These are phyloP conservation scores for Maudiozyma pseudohumilis DNA, from an alignment of 805 yeast genomes.

Conservation along the genomic window DNA sequence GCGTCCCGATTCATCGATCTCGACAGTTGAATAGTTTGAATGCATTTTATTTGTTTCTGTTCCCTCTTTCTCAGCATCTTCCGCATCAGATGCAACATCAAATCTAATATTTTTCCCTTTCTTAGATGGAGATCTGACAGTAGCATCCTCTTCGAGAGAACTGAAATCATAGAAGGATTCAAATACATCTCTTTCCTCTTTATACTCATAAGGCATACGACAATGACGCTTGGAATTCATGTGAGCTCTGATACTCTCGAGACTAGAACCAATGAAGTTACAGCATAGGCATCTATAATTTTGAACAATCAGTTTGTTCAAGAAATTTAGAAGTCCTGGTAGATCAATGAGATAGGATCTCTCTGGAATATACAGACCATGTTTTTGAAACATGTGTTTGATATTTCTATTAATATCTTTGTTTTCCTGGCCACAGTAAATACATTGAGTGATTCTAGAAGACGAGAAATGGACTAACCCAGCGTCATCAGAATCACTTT, in stretches of 20 bases:
- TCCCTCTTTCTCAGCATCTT: constrained; percentile 14
- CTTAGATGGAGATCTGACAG: constrained; percentile 10
- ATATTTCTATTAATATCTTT: constrained; percentile 49
- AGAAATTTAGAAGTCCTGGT: constrained; percentile 60
- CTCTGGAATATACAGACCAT: constrained; percentile 88
- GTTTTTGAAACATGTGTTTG: constrained; percentile 66
- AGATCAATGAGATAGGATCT: constrained; percentile 54
- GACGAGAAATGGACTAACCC: not conserved
- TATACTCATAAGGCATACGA: constrained; percentile 77
- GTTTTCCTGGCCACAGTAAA: constrained; percentile 47
- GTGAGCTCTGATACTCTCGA: constrained; percentile 86
- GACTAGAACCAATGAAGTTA: constrained; percentile 67
- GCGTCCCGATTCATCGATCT: constrained; percentile 45
- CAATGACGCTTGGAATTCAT: constrained; percentile 80
- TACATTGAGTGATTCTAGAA: constrained; percentile 35
- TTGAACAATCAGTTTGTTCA: constrained; percentile 71
- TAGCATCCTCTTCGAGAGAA: constrained; percentile 41
- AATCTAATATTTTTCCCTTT: constrained; percentile 28
- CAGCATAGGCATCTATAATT: constrained; percentile 83
- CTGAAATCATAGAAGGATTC: constrained; percentile 79
- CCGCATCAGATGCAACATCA: constrained; percentile 25
- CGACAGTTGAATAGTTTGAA: constrained; percentile 30
- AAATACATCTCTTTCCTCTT: constrained; percentile 64
- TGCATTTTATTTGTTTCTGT: constrained; percentile 10
- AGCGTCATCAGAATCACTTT: constrained; percentile 10